Conservation (phyloP, 495 filamentous ascomycete genomes). For the Baudoinia panamericana region DNA sequence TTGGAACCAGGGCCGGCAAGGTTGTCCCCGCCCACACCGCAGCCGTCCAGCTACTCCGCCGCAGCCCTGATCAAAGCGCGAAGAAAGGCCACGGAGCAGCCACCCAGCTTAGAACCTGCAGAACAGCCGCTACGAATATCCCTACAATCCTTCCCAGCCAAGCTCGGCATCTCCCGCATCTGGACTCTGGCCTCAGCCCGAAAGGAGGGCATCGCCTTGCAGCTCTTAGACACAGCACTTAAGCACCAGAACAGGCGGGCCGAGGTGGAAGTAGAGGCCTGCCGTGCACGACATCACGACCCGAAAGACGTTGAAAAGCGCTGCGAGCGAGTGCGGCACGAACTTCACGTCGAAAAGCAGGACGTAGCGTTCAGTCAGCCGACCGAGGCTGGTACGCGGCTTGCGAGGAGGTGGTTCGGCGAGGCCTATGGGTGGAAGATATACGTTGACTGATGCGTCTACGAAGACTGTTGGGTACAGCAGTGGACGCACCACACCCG, state of each 20-base stretch:
- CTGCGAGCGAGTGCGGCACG: background rate
- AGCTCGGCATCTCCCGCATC: conserved; percentile 58
- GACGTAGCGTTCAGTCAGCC: conserved; percentile 61
- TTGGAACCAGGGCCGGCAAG: too few relatives aligned
- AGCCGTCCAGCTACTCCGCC: conserved; percentile 10
- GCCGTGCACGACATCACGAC: background rate
- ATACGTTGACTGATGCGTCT: conserved; percentile 30
- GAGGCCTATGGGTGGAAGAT: conserved; percentile 29
- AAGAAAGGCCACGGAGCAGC: conserved; percentile 4
- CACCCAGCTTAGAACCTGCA: conserved; percentile 15
- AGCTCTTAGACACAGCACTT: conserved; percentile 48
- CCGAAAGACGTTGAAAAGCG: background rate
- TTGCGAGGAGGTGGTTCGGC: conserved; percentile 54
- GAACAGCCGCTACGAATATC: conserved; percentile 31
- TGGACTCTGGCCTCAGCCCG: conserved; percentile 53
- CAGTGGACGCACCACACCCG: too few relatives aligned
- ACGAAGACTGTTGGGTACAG: too few relatives aligned
- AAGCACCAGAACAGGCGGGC: conserved; percentile 27
- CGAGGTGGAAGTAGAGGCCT: background rate
- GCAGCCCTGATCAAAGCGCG: conserved; percentile 10
- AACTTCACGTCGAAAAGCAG: conserved; percentile 40
- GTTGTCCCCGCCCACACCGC: conserved; percentile 15
- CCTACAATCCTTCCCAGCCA: conserved; percentile 34
- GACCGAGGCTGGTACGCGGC: conserved; percentile 51
- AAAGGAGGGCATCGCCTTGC: conserved; percentile 47